Evolutionary conservation across 73 alveolate species (phyloP).

Genomic region (Paramecium caudatum): DNA sequence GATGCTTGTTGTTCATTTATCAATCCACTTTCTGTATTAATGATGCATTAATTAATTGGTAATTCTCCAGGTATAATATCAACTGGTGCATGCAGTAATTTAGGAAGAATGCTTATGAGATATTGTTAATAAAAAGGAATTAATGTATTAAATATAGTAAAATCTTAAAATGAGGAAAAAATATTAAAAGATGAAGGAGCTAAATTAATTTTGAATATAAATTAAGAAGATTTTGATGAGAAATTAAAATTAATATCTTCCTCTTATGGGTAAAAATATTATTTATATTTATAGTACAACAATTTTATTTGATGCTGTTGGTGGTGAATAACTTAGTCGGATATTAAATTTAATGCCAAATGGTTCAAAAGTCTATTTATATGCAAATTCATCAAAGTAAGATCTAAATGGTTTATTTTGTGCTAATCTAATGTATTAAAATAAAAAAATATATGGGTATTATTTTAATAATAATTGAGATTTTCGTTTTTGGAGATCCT

Average conservation of each 20-base stretch:
- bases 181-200: slow-evolving; percentile 44
- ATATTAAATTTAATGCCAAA: slow-evolving; percentile 45
- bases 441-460: slow-evolving; percentile 54
- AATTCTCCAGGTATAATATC: background rate
- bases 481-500: slow-evolving; percentile 17
- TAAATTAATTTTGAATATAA: background rate
- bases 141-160: slow-evolving; percentile 19
- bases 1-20: slow-evolving; percentile 39
- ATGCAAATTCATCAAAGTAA: slow-evolving; percentile 44
- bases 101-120: slow-evolving; percentile 53
- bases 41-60: slow-evolving; percentile 27
- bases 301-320: slow-evolving; percentile 45
- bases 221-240: slow-evolving; percentile 37
- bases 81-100: slow-evolving; percentile 12
- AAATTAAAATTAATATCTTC: background rate
- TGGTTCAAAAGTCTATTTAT: slow-evolving; percentile 15
- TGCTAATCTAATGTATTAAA: slow-evolving; percentile 24
- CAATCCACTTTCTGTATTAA: slow-evolving; percentile 23
- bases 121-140: slow-evolving; percentile 40
- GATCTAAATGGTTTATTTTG: background rate
- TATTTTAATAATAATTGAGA: background rate
- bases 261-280: background rate
- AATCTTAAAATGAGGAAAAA: background rate
- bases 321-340: slow-evolving; percentile 18
- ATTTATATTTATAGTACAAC: slow-evolving; percentile 9